These are phyloP conservation scores for Fomitopsis pinicola DNA, from an alignment of 1,284 basidiomycete genomes.

Conservation along the genomic window DNA sequence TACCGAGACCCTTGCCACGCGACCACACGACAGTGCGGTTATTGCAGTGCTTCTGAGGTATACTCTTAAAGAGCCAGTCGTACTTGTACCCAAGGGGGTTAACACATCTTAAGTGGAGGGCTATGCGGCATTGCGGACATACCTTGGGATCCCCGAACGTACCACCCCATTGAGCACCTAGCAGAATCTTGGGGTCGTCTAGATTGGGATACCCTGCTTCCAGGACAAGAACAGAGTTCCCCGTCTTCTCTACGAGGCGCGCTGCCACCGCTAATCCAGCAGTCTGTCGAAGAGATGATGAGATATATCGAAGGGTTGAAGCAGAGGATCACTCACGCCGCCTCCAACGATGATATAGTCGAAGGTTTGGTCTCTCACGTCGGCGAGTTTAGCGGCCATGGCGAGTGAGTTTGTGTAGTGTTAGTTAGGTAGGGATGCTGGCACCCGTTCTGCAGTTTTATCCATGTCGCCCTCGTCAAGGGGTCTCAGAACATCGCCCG, in stretches of 20 bases:
- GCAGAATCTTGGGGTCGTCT: slow-evolving; percentile 28
- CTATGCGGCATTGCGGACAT: too few relatives aligned
- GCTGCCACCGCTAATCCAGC: slow-evolving; percentile 22
- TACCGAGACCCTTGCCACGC: slow-evolving; percentile 24
- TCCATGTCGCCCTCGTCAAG: too few relatives aligned
- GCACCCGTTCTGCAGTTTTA: too few relatives aligned
- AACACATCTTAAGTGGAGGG: neutral
- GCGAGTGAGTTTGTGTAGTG: neutral
- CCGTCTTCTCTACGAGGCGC: slow-evolving; percentile 21
- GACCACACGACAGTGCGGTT: slow-evolving; percentile 13
- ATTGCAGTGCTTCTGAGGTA: slow-evolving; percentile 16
- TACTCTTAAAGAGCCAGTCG: slow-evolving; percentile 28
- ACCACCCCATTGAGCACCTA: slow-evolving; percentile 2
- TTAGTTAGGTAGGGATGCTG: too few relatives aligned
- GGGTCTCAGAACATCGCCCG: too few relatives aligned
- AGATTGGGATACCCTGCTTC: slow-evolving; percentile 34
- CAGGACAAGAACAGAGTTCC: slow-evolving; percentile 31
- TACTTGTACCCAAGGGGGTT: slow-evolving; percentile 12
- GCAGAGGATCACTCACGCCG: slow-evolving; percentile 1
- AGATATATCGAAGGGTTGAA: neutral
- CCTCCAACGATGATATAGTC: slow-evolving; percentile 19
- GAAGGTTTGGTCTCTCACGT: slow-evolving; percentile 12
- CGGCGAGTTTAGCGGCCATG: slow-evolving; percentile 5
- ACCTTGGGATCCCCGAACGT: neutral
- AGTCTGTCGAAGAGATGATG: neutral